phyloP scores from a whole-genome alignment of 345 rosid species.

The Microthlaspi erraticum region DNA sequence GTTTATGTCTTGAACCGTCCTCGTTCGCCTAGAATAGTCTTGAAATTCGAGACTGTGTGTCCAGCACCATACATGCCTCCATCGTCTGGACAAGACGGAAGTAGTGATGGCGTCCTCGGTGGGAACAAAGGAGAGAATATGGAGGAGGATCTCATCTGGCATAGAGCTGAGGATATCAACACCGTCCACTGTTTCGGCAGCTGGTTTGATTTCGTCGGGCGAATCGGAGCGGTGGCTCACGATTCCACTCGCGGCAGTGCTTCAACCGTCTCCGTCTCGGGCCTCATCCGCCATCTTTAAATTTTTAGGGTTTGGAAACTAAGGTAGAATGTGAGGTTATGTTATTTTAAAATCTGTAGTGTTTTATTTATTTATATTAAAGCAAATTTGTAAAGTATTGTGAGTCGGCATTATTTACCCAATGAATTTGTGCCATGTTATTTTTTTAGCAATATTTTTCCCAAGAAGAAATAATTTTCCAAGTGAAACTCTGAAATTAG shows the following conservation, averaged over 20 bases:
- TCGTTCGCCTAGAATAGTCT: background rate
- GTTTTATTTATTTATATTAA: no score
- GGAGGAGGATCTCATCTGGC: conserved; percentile 12
- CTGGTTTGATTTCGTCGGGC: background rate
- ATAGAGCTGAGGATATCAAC: conserved; percentile 2
- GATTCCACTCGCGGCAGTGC: background rate
- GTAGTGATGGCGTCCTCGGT: background rate
- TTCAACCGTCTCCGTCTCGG: background rate
- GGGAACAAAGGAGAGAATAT: conserved; percentile 10
- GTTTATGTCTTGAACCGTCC: background rate
- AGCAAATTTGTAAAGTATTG: no score
- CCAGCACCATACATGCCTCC: conserved; percentile 11
- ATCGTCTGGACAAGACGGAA: conserved; percentile 10
- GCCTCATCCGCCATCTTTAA: no score
- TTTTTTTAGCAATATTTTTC: no score
- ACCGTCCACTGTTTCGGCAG: background rate
- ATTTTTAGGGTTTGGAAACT: no score
- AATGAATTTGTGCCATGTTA: no score
- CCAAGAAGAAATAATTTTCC: no score
- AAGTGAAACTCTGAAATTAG: no score
- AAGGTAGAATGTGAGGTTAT: no score
- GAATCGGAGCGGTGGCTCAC: background rate
- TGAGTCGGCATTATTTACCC: no score
- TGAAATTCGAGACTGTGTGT: background rate
- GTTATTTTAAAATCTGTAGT: no score